phyloP scores from a whole-genome alignment of 345 rosid species.

The Physaria fendleri region DNA sequence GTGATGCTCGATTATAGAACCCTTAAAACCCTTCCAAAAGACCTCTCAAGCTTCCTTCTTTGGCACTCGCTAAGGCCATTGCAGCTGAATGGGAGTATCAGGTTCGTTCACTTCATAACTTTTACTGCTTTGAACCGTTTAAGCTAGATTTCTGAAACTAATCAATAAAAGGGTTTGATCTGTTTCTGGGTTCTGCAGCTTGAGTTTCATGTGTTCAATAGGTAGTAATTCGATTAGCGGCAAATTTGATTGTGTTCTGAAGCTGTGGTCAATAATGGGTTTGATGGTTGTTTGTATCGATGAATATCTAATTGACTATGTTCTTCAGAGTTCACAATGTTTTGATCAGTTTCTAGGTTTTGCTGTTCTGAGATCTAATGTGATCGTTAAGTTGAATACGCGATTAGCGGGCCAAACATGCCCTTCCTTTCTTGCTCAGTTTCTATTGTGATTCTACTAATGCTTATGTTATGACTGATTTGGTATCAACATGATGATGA shows the following conservation, averaged over 20 bases:
- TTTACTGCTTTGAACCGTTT: neutral
- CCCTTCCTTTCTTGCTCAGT: neutral
- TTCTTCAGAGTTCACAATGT: neutral
- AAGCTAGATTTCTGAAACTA: neutral
- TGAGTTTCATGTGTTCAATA: neutral
- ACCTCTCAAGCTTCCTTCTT: slow-evolving; percentile 68
- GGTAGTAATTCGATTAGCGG: neutral
- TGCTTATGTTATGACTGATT: neutral
- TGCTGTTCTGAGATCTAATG: neutral
- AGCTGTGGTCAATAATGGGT: neutral
- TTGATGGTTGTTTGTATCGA: neutral
- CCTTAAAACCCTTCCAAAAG: slow-evolving; percentile 76
- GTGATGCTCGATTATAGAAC: slow-evolving; percentile 98
- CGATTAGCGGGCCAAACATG: neutral
- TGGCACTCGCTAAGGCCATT: slow-evolving; percentile 79
- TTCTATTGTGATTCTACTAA: neutral
- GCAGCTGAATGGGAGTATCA: slow-evolving; percentile 97
- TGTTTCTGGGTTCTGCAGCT: neutral
- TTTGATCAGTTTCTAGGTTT: neutral
- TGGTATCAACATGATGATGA: slow-evolving; percentile 11
- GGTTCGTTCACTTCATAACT: slow-evolving; percentile 33
- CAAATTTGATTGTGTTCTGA: neutral
- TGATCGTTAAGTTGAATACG: neutral
- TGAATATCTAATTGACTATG: neutral
- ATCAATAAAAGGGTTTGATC: neutral